phyloP scores from a whole-genome alignment of 345 rosid genomes.

The Jatropha curcas region DNA sequence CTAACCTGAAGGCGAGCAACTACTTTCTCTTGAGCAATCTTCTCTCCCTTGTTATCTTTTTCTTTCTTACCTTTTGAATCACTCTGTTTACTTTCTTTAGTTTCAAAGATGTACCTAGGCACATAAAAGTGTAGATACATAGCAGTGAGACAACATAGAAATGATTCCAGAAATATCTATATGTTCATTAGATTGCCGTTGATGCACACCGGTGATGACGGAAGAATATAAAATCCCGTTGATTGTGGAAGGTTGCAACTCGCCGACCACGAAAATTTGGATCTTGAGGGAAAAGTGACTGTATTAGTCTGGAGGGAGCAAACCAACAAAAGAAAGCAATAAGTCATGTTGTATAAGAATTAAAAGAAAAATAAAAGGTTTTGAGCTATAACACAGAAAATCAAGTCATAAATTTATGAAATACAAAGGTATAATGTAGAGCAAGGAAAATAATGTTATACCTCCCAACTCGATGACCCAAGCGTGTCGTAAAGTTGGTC shows the following conservation, averaged over 20 bases:
- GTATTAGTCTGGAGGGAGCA: constrained; percentile 55
- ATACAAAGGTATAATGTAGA: not conserved
- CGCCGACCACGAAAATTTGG: constrained; percentile 85
- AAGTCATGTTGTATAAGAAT: not conserved
- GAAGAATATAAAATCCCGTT: constrained; percentile 90
- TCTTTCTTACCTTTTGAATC: constrained; percentile 46
- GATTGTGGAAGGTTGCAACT: constrained; percentile 95
- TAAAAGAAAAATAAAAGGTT: not conserved
- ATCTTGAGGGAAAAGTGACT: constrained; percentile 81
- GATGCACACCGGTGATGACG: constrained; percentile 80
- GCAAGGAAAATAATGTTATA: constrained; percentile 22
- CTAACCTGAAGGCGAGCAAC: constrained; percentile 84
- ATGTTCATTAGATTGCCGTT: not conserved
- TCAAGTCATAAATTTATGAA: not conserved
- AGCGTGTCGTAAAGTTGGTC: constrained; percentile 82
- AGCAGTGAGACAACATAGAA: constrained; percentile 6
- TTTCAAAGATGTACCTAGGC: constrained; percentile 74
- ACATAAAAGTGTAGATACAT: not conserved
- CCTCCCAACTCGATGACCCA: constrained; percentile 96
- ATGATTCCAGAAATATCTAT: not conserved
- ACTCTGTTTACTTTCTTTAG: constrained; percentile 57
- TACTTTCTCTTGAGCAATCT: constrained; percentile 46
- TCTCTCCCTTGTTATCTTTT: constrained; percentile 49
- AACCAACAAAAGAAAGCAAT: constrained; percentile 3
- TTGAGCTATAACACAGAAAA: no score